Evolutionary conservation across 2,329 filamentous ascomycete species (phyloP).

Genomic region (Cercospora zeina): DNA sequence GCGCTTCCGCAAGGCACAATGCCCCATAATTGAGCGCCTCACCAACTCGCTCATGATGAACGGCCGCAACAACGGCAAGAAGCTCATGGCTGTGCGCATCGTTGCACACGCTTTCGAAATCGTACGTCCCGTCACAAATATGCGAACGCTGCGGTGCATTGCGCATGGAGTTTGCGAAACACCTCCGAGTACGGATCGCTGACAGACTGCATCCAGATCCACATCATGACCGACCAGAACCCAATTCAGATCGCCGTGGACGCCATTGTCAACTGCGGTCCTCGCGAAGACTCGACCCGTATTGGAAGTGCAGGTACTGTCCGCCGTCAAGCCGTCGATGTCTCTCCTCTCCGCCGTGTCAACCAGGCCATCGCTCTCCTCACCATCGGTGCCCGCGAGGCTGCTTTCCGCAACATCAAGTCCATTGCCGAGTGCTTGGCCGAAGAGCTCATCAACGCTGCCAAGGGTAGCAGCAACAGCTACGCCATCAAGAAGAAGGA

Average conservation of each 20-base stretch:
- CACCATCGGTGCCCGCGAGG: conserved; percentile 98
- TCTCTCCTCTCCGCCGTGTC: conserved; percentile 97
- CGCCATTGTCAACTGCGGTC: conserved; percentile 99
- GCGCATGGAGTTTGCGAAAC: background rate
- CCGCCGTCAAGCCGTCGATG: conserved; percentile 99
- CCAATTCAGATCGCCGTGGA: conserved; percentile 99
- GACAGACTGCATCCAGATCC: conserved; percentile 64
- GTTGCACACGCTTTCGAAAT: conserved; percentile 99
- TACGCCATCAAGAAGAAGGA: conserved; percentile 99
- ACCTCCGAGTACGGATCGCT: conserved; percentile 8
- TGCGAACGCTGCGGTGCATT: background rate
- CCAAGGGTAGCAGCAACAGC: conserved; percentile 99
- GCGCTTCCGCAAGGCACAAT: conserved; percentile 99
- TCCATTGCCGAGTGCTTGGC: conserved; percentile 98
- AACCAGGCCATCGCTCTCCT: conserved; percentile 99
- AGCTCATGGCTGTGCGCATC: conserved; percentile 99
- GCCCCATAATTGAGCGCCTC: conserved; percentile 99
- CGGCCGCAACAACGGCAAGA: conserved; percentile 99
- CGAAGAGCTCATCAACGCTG: conserved; percentile 99
- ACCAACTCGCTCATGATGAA: conserved; percentile 99
- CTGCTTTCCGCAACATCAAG: conserved; percentile 99
- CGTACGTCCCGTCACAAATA: conserved; percentile 61
- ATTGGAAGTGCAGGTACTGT: conserved; percentile 99
- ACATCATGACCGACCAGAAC: conserved; percentile 99
- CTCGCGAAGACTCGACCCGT: conserved; percentile 99